Conservation (phyloP, 441 rosid genomes). For the Pelargonium myrrhifolium region DNA sequence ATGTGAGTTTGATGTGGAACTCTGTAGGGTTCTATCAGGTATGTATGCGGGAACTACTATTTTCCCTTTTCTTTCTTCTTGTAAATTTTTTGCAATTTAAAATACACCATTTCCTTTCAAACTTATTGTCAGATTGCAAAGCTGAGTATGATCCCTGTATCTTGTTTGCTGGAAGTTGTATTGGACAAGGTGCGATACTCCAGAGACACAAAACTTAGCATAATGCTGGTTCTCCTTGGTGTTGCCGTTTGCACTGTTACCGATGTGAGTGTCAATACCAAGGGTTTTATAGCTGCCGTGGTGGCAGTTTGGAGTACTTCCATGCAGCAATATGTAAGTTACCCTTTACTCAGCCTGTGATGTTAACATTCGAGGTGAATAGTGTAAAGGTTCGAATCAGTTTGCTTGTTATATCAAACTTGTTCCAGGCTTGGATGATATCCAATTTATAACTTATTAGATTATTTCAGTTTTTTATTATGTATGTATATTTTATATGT, state of each 20-base stretch:
- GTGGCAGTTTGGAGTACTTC: slow-evolving; percentile 75
- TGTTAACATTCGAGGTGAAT: not conserved
- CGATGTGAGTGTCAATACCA: slow-evolving; percentile 65
- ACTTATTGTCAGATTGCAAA: slow-evolving; percentile 50
- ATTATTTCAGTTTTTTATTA: not conserved
- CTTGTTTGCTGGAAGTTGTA: slow-evolving; percentile 63
- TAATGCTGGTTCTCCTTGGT: slow-evolving; percentile 55
- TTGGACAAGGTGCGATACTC: slow-evolving; percentile 69
- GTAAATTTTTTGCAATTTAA: slow-evolving; percentile 10
- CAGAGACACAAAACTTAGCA: slow-evolving; percentile 69
- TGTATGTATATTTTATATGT: not conserved
- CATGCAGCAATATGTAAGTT: slow-evolving; percentile 64
- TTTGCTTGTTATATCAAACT: not conserved
- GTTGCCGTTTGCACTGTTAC: slow-evolving; percentile 73
- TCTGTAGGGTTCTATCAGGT: slow-evolving; percentile 82
- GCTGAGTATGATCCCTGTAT: slow-evolving; percentile 73
- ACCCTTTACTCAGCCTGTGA: slow-evolving; percentile 6
- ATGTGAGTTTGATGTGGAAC: slow-evolving; percentile 72
- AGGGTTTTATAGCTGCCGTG: slow-evolving; percentile 57
- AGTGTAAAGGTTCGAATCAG: not conserved
- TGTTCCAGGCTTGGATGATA: not conserved
- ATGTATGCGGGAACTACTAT: not conserved
- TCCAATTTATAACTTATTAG: not conserved
- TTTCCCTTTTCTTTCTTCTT: not conserved
- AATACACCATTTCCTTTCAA: slow-evolving; percentile 10